Evolutionary conservation across 164 flowering plant species (phyloP), one percentile per base, ranked within the genome.

Genomic region (Annona cherimola): DNA sequence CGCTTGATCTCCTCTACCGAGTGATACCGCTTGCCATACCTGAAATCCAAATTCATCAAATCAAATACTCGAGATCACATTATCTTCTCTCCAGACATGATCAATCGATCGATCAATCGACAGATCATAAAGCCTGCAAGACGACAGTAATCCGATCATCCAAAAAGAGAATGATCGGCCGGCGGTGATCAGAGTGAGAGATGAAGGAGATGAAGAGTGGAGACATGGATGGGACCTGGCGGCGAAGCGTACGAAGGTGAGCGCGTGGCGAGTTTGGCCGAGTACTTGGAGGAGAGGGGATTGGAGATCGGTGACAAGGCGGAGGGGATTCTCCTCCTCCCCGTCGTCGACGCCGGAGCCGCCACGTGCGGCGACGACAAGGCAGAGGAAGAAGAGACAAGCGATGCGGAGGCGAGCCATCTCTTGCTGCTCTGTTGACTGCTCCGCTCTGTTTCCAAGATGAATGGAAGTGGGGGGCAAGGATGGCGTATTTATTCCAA

Each of bases 201-300:
- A 50, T 11, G 14, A 50, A 2, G 9, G 14, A 50, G 14, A 50
- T 9, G 57, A 50, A 9, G 14, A 69, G 40, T 4, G 66, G 46
- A 16, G 40, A 1, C n/a, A 40, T 1, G 42, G 54, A 19, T 46
- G 65, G 5, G 39, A 91, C 98, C 91, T 84, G 79, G 76, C 82
- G 71, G 96, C 90, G 68, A 91, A 96, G 45, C 99, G 94, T 2
- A 90, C 91, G 79, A 96, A 96, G 81, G 87, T 76, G 78, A 87
- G 77, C 14, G 90, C 93, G 54, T 82, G 94, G 66, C 93, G 92
- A 43, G 87, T 67, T 69, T 69, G 61, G 41, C 98, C 98, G 77
- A 93, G 11, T 74, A 80, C 76, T 5, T 73, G 75, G 43, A 80
- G 75, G 40, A 93, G 68, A 6, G 88, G 70, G 14, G 83, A 66